phyloP scores from a whole-genome alignment of 208 protist genomes.

The Acanthamoeba healyi region DNA sequence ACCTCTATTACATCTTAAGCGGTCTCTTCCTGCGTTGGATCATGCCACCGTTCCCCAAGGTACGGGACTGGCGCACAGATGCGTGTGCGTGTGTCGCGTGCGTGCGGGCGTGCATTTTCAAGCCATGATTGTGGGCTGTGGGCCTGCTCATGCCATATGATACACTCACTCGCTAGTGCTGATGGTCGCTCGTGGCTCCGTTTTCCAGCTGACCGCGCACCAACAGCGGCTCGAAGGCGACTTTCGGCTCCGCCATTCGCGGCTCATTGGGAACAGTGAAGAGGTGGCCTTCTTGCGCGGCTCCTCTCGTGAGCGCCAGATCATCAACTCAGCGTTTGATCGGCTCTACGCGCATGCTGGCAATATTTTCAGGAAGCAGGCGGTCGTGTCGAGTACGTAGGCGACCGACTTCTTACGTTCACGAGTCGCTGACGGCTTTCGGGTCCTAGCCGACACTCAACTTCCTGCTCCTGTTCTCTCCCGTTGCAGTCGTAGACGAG shows the following conservation, averaged over 20 bases:
- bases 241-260: slow-evolving; percentile 21
- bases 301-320: slow-evolving; percentile 12
- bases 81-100: background rate
- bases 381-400: background rate
- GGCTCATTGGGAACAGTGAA: slow-evolving; percentile 26
- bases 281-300: slow-evolving; percentile 29
- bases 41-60: slow-evolving; percentile 2
- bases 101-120: background rate
- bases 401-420: background rate
- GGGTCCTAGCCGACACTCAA: too few relatives aligned
- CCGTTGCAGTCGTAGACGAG: slow-evolving; percentile 1
- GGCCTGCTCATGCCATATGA: too few relatives aligned
- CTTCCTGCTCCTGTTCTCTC: background rate
- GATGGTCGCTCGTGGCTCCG: too few relatives aligned
- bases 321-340: slow-evolving; percentile 1
- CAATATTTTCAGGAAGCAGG: slow-evolving; percentile 30
- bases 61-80: too few relatives aligned
- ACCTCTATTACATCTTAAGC: slow-evolving; percentile 35
- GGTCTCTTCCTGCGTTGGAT: slow-evolving; percentile 25
- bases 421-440: too few relatives aligned
- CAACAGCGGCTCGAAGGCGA: slow-evolving; percentile 40
- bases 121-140: background rate
- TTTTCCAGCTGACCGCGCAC: background rate
- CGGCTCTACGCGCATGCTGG: background rate
- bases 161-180: too few relatives aligned